Evolutionary conservation across 164 flowering plant species (phyloP).

Genomic region (grape (Vitis vinifera)): ASM3070453v1 NC_081816.1:1148001-1148500

Average conservation of each 20-base stretch:
- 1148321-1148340: conserved; percentile 26
- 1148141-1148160: neutral
- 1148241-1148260: conserved; percentile 18
- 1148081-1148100: no score
- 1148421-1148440: conserved; percentile 39
- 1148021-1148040: no score
- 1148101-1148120: no score
- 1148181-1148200: conserved; percentile 4
- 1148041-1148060: no score
- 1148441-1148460: conserved; percentile 47
- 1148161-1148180: neutral
- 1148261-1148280: conserved; percentile 8
- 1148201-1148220: conserved; percentile 5
- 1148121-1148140: neutral
- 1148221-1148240: conserved; percentile 11
- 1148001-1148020: no score
- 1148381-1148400: conserved; percentile 30
- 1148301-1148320: conserved; percentile 7
- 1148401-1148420: conserved; percentile 39
- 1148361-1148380: conserved; percentile 57
- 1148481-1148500: conserved; percentile 42
- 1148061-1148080: no score
- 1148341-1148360: conserved; percentile 45
- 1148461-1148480: conserved; percentile 47
- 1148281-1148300: neutral